Evolutionary conservation across 1,139 yeast genomes (phyloP).

Genomic region (Candida sp.): DNA sequence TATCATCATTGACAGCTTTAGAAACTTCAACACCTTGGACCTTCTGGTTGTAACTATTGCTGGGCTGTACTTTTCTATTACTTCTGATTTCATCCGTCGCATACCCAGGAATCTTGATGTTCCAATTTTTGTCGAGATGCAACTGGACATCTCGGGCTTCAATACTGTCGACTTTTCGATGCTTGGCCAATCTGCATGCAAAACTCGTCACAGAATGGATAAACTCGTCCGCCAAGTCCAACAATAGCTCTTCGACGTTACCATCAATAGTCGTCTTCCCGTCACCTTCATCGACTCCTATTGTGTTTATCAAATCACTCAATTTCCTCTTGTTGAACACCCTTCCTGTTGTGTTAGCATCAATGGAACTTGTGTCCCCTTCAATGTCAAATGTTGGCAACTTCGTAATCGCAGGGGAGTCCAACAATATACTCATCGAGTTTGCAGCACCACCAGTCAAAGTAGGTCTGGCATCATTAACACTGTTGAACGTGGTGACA

Average conservation of each 20-base stretch:
- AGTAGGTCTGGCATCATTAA: constrained; percentile 68
- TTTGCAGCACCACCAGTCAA: constrained; percentile 87
- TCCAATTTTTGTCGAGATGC: constrained; percentile 95
- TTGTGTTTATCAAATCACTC: constrained; percentile 81
- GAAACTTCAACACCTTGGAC: constrained; percentile 35
- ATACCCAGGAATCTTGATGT: constrained; percentile 92
- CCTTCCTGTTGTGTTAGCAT: constrained; percentile 55
- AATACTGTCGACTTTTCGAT: constrained; percentile 83
- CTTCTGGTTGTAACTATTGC: constrained; percentile 73
- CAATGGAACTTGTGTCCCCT: constrained; percentile 23
- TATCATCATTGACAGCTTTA: constrained; percentile 27
- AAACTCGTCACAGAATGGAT: constrained; percentile 90
- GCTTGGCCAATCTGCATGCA: constrained; percentile 97
- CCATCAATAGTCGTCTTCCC: constrained; percentile 93
- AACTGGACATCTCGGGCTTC: constrained; percentile 92
- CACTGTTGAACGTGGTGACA: constrained; percentile 60
- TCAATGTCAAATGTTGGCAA: constrained; percentile 80
- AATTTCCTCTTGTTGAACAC: constrained; percentile 89
- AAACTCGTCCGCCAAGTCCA: constrained; percentile 96
- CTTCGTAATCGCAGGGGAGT: constrained; percentile 77
- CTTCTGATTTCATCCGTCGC: constrained; percentile 93
- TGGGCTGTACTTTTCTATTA: constrained; percentile 83
- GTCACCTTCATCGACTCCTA: constrained; percentile 86
- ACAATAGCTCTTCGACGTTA: constrained; percentile 88
- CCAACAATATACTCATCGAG: constrained; percentile 57